Conservation (phyloP, 768 basidiomycete species). For the Auriscalpium orientale region DNA sequence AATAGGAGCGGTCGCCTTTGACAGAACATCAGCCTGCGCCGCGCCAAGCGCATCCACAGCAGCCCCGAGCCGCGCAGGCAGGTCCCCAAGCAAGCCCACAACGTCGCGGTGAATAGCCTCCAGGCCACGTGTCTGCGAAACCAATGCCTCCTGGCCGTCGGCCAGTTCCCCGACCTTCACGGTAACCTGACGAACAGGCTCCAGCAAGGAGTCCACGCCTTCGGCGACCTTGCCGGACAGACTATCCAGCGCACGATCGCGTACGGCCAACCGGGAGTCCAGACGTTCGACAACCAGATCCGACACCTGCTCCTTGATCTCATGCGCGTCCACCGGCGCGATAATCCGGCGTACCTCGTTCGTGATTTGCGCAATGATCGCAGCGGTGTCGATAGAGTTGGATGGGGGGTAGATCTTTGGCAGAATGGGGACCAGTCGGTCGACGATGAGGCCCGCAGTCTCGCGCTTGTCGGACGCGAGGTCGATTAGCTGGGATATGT, state of each 20-base stretch:
- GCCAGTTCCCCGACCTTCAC: conserved; percentile 33
- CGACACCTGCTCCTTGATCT: conserved; percentile 84
- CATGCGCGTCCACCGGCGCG: conserved; percentile 73
- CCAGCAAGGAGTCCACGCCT: conserved; percentile 36
- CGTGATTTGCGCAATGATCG: conserved; percentile 51
- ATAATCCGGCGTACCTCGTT: conserved; percentile 65
- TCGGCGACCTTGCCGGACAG: conserved; percentile 51
- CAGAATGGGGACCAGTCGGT: conserved; percentile 60
- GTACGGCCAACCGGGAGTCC: conserved; percentile 70
- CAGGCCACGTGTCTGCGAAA: conserved; percentile 31
- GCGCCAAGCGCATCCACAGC: conserved; percentile 37
- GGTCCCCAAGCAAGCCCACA: conserved; percentile 31
- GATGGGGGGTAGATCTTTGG: conserved; percentile 31
- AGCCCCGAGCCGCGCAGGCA: conserved; percentile 41
- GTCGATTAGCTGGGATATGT: conserved; percentile 84
- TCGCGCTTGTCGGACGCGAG: conserved; percentile 84
- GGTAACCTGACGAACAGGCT: conserved; percentile 35
- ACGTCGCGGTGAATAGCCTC: conserved; percentile 34
- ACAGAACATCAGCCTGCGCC: conserved; percentile 19
- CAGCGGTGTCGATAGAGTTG: conserved; percentile 41
- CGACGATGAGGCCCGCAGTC: conserved; percentile 75
- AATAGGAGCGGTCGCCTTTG: conserved; percentile 12
- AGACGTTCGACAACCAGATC: conserved; percentile 83
- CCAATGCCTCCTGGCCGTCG: conserved; percentile 35
- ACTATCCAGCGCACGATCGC: conserved; percentile 61